Base-by-base conservation (phyloP, 2,329 filamentous ascomycete genomes). In the Podosphaera xanthii region DNA sequence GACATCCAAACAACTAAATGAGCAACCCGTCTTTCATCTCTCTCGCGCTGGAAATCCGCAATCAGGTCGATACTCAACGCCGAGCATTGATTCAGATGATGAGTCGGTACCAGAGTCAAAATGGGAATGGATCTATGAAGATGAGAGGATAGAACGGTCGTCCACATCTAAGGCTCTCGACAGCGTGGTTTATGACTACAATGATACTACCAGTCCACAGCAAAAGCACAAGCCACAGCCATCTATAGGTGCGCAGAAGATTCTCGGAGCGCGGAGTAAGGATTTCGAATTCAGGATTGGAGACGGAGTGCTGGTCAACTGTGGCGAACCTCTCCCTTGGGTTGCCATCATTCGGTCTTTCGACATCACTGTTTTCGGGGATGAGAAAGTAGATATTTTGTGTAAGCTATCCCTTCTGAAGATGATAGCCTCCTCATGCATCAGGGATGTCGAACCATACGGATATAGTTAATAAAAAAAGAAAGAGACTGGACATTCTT, bases 291-390 rank as follows among this genome's bases (percentile, higher is more conserved):
- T 89, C 72, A 77, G 74, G 59, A 70, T 95, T 44, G 92, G 92
- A 52, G 89, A 98, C 67, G 79, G 81, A 30, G 84, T 97, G 42
- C 75, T 97, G 48, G 76, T 98, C 59, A 94, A 94, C 70, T 87
- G 90, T 0, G 88, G 87, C 3, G 79, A 81, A 48, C 87, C 87
- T 63, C 88, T 94, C 66, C 86, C 89, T 9, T 98, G 92, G 90
- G 86, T 94, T 2, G 92, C 87, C 40, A 82, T 98, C 62, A 84
- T 96, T 58, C 85, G 84, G 66, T 83, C 87, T 50, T 95, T 98
- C 64, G 69, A 83, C 46, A 82, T 83, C 38, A 82, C 85, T 53
- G 78, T 86, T 30, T 82, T 85, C 10, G 83, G 81, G 2, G 79
- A 85, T 50, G 96, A 88, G 75, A 82, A 83, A 34, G 91, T 86